Conservation (phyloP, 257 asterid species). For the Rehmannia glutinosa region DNA sequence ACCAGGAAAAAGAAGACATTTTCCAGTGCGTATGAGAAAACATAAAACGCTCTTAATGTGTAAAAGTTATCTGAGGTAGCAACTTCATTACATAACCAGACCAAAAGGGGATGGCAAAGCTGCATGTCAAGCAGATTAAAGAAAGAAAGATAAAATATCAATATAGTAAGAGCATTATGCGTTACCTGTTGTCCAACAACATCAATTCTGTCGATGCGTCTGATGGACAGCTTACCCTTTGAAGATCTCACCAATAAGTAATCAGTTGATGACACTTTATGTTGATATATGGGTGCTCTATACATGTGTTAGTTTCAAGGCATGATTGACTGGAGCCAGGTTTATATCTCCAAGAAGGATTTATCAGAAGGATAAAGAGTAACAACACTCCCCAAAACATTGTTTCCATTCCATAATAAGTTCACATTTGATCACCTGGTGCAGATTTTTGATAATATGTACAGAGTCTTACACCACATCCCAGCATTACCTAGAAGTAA, state of each 20-base stretch:
- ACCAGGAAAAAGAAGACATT: not conserved
- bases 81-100: conserved; percentile 4
- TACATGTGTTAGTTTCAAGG: conserved; percentile 96
- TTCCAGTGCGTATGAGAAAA: not conserved
- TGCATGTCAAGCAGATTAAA: conserved; percentile 17
- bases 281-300: conserved; percentile 91
- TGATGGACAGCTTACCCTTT: conserved; percentile 96
- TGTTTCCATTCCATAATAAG: conserved; percentile 66
- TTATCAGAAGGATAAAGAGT: conserved; percentile 93
- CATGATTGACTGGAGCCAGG: conserved; percentile 89
- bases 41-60: not conserved
- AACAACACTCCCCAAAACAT: conserved; percentile 76
- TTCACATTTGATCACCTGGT: conserved; percentile 76
- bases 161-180: conserved; percentile 14
- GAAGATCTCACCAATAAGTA: conserved; percentile 93
- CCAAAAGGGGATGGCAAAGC: not conserved
- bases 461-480: conserved; percentile 97
- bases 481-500: conserved; percentile 91
- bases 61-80: not conserved
- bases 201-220: conserved; percentile 96
- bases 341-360: conserved; percentile 92
- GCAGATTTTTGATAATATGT: conserved; percentile 86
- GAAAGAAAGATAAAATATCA: not conserved
- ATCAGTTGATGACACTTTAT: conserved; percentile 84
- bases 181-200: conserved; percentile 97